These are phyloP conservation scores for Echeveria elegans DNA, from an alignment of 164 flowering plant genomes.

Conservation along the genomic window DNA sequence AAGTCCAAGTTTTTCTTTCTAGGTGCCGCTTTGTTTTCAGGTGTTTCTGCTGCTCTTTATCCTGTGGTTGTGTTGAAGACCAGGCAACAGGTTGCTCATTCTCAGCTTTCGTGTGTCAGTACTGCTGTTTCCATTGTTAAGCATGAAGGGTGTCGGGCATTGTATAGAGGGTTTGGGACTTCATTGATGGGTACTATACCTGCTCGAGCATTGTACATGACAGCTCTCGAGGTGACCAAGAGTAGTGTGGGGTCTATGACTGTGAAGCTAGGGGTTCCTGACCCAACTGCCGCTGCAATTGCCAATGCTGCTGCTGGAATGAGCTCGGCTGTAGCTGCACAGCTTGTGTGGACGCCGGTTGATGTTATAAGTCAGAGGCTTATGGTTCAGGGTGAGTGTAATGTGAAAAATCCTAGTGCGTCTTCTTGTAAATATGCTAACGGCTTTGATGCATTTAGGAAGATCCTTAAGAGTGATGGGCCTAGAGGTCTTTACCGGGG, in stretches of 20 bases:
- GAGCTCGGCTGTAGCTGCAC: slow-evolving; percentile 50
- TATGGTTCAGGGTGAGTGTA: slow-evolving; percentile 42
- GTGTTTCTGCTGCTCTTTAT: slow-evolving; percentile 43
- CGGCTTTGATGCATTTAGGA: slow-evolving; percentile 44
- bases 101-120: slow-evolving; percentile 24
- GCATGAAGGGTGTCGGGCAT: slow-evolving; percentile 25
- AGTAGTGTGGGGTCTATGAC: slow-evolving; percentile 37
- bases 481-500: slow-evolving; percentile 43
- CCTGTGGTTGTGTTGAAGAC: slow-evolving; percentile 63
- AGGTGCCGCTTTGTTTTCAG: slow-evolving; percentile 38
- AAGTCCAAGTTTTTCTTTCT: slow-evolving; percentile 40
- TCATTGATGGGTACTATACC: slow-evolving; percentile 50
- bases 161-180: slow-evolving; percentile 24
- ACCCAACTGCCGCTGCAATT: slow-evolving; percentile 29
- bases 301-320: slow-evolving; percentile 52
- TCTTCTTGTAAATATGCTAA: slow-evolving; percentile 23
- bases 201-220: slow-evolving; percentile 14
- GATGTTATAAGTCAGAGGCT: slow-evolving; percentile 19
- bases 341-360: slow-evolving; percentile 55
- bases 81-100: slow-evolving; percentile 44
- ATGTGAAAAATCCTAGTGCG: slow-evolving; percentile 9
- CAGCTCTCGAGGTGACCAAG: slow-evolving; percentile 51
- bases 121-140: slow-evolving; percentile 21
- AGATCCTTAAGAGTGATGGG: slow-evolving; percentile 34
- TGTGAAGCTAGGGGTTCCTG: slow-evolving; percentile 25